A percentile compares a stretch with the other conserved stretches of the same genome.
Conservation (phyloP, 805 yeast genomes). For the Candida fluviatilis region DNA sequence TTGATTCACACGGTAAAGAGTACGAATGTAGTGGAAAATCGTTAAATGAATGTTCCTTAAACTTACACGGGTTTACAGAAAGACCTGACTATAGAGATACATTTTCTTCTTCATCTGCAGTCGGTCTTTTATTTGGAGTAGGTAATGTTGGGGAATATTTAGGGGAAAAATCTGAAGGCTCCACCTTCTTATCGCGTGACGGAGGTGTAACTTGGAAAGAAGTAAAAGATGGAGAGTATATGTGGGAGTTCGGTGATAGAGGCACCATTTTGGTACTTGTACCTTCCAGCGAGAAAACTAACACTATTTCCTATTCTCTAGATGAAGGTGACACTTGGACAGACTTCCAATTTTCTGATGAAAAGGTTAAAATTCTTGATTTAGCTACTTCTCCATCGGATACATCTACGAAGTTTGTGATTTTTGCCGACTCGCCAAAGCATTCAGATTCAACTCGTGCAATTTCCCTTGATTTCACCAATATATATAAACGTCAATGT, state of each 20-base stretch:
- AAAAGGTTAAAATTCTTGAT: conserved; percentile 56
- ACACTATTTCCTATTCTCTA: conserved; percentile 57
- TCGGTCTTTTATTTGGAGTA: conserved; percentile 85
- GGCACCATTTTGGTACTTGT: conserved; percentile 83
- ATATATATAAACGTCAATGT: conserved; percentile 34
- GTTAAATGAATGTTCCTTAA: conserved; percentile 66
- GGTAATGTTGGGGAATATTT: conserved; percentile 82
- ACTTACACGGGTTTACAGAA: conserved; percentile 89
- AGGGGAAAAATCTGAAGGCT: conserved; percentile 40
- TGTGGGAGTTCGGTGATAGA: conserved; percentile 97
- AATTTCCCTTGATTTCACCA: conserved; percentile 34
- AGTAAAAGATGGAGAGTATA: conserved; percentile 63
- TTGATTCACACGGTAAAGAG: conserved; percentile 56
- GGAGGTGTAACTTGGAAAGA: conserved; percentile 91
- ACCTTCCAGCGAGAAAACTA: conserved; percentile 52
- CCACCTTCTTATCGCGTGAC: conserved; percentile 80
- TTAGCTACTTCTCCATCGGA: conserved; percentile 89
- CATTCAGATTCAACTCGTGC: conserved; percentile 45
- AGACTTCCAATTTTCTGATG: conserved; percentile 58
- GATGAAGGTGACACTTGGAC: conserved; percentile 82
- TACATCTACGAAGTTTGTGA: conserved; percentile 72
- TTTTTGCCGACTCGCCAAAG: conserved; percentile 43
- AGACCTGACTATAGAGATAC: conserved; percentile 80
- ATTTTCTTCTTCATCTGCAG: conserved; percentile 81
- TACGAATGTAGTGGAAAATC: conserved; percentile 49